A percentile compares a stretch with the other conserved stretches of the same genome.
Evolutionary conservation across 2,329 filamentous ascomycete species (phyloP).

Genomic region (Pseudodiploospora longispora): DNA sequence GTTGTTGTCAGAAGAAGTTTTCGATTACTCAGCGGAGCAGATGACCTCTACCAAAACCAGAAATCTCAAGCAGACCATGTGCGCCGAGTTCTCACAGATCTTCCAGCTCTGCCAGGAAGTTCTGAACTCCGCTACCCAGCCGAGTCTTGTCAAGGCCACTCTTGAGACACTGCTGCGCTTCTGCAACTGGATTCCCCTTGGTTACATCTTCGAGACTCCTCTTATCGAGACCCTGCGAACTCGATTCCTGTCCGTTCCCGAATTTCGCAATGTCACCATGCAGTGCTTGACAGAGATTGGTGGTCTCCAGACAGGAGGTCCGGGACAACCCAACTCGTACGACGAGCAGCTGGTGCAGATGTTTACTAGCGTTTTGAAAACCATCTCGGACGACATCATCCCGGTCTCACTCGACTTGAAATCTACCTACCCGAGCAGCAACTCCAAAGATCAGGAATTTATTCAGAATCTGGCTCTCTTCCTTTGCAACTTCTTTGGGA

Average conservation of each 20-base stretch:
- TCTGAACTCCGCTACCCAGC: constrained; percentile 78
- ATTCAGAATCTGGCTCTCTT: constrained; percentile 95
- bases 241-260: constrained; percentile 84
- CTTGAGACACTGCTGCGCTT: constrained; percentile 92
- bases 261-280: constrained; percentile 93
- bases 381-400: constrained; percentile 79
- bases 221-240: constrained; percentile 92
- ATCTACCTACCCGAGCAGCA: constrained; percentile 82
- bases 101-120: constrained; percentile 97
- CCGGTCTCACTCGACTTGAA: constrained; percentile 86
- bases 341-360: constrained; percentile 95
- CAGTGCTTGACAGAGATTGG: constrained; percentile 98
- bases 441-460: constrained; percentile 91
- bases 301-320: constrained; percentile 74
- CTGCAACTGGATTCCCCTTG: constrained; percentile 97
- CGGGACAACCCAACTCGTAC: constrained; percentile 61
- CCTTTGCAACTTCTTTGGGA: constrained; percentile 92
- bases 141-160: constrained; percentile 89
- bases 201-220: constrained; percentile 97
- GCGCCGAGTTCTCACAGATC: constrained; percentile 95
- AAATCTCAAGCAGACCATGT: constrained; percentile 97
- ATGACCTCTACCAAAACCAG: constrained; percentile 98
- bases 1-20: constrained; percentile 93
- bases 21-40: constrained; percentile 96
- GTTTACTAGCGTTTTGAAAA: constrained; percentile 94